A percentile compares a stretch with the other conserved stretches of the same genome.
Conservation (phyloP, 2,329 filamentous ascomycete species). For the Claviceps sp. region DNA sequence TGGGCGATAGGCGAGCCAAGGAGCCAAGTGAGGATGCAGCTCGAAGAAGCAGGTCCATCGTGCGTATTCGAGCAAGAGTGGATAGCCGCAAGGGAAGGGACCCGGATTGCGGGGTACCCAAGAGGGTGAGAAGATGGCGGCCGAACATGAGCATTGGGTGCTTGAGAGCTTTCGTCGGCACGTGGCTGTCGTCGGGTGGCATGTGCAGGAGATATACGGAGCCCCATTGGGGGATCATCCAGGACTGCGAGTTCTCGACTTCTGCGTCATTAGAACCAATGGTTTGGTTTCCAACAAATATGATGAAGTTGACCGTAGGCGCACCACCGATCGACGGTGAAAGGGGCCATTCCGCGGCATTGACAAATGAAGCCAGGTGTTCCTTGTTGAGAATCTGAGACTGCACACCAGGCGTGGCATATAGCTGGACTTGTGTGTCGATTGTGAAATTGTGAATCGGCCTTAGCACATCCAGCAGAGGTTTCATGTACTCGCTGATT, state of each 20-base stretch:
- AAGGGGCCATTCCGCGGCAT: conserved; percentile 93
- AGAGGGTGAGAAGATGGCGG: conserved; percentile 73
- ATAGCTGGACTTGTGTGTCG: conserved; percentile 91
- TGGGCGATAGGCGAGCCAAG: conserved; percentile 69
- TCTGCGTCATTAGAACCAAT: conserved; percentile 36
- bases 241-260: conserved; percentile 45
- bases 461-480: conserved; percentile 64
- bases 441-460: conserved; percentile 91
- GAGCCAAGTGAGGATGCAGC: conserved; percentile 92
- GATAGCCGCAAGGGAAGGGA: conserved; percentile 77
- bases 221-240: conserved; percentile 96
- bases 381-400: conserved; percentile 61
- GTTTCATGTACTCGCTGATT: conserved; percentile 66
- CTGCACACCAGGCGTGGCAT: conserved; percentile 58
- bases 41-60: conserved; percentile 72
- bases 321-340: conserved; percentile 87
- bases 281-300: conserved; percentile 73
- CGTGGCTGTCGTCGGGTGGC: conserved; percentile 29
- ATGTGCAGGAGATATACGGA: conserved; percentile 47
- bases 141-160: conserved; percentile 82
- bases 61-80: conserved; percentile 72
- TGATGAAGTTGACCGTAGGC: conserved; percentile 89
- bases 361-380: conserved; percentile 88
- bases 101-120: conserved; percentile 71
- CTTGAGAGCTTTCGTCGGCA: conserved; percentile 54